phyloP scores from a whole-genome alignment of 345 rosid genomes.

The Aquilaria malaccensis region DNA sequence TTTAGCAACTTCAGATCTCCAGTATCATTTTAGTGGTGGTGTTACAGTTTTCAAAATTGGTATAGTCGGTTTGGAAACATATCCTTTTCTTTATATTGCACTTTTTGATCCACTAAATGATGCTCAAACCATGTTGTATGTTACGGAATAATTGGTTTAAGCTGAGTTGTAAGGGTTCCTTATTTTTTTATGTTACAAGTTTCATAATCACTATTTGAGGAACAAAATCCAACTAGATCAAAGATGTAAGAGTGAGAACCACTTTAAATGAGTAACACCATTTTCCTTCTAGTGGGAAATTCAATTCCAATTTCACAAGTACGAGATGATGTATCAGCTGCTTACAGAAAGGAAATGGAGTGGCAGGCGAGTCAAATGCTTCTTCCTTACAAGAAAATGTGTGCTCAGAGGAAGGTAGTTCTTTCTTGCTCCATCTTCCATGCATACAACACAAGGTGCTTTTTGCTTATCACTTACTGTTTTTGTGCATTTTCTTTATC shows the following conservation, averaged over 20 bases:
- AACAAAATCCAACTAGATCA: background rate
- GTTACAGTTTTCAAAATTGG: background rate
- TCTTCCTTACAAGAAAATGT: slow-evolving; percentile 61
- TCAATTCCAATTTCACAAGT: slow-evolving; percentile 60
- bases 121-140: background rate
- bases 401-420: slow-evolving; percentile 56
- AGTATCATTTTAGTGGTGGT: background rate
- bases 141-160: background rate
- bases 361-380: slow-evolving; percentile 50
- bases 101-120: background rate
- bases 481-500: background rate
- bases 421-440: background rate
- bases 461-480: slow-evolving; percentile 2
- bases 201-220: background rate
- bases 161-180: background rate
- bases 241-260: background rate
- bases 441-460: background rate
- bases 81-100: background rate
- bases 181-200: background rate
- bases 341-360: slow-evolving; percentile 67
- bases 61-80: background rate
- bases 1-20: background rate
- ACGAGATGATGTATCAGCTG: slow-evolving; percentile 66
- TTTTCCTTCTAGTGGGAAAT: slow-evolving; percentile 54
- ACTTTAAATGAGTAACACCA: slow-evolving; percentile 5